Base-by-base conservation (phyloP, 345 rosid species). In the Gossypioides kirkii region DNA sequence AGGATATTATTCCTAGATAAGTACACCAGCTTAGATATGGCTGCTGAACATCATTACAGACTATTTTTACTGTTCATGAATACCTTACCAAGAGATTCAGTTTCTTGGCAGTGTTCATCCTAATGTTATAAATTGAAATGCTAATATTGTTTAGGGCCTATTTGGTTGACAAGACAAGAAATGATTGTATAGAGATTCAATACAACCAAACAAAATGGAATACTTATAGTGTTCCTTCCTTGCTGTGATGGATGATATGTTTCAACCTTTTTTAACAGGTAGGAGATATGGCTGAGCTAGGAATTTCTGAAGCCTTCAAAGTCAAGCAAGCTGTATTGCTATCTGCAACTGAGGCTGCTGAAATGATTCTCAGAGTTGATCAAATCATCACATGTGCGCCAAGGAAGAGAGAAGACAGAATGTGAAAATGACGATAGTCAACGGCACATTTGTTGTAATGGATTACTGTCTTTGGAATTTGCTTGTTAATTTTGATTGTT, bases 271-370 rank as follows among this genome's bases (percentile, higher is more conserved):
- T 36, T 20, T 78, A 63, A 70, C 88, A 95, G 99, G 91, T 90
- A 1, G 99, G 98, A 75, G 85, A 89, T 78, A 90, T 92, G 99
- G 88, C 86, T 23, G 88, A 87, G 84, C 80, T 82, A 60, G 99
- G 99, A 49, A 90, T 92, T 76, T 90, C 84, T 18, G 99, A 95
- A 82, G 73, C 99, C 23, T 95, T 92, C 83, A 95, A 92, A 84
- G 99, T 94, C 55, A 94, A 94, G 88, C 99, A 90, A 75, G 99
- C 99, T 10, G 83, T 92, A 68, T 66, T 94, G 80, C 90, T 90
- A 16, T 94, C 99, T 3, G 99, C 99, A 64, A 94, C 99, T 1
- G 99, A 94, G 84, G 99, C 99, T 56, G 89, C 94, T 20, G 97
- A 91, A 86, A 87, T 91, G 97, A 89, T 91, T 69, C 86, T 89